phyloP scores from a whole-genome alignment of 345 rosid species.

The Eucalyptus rudis region DNA sequence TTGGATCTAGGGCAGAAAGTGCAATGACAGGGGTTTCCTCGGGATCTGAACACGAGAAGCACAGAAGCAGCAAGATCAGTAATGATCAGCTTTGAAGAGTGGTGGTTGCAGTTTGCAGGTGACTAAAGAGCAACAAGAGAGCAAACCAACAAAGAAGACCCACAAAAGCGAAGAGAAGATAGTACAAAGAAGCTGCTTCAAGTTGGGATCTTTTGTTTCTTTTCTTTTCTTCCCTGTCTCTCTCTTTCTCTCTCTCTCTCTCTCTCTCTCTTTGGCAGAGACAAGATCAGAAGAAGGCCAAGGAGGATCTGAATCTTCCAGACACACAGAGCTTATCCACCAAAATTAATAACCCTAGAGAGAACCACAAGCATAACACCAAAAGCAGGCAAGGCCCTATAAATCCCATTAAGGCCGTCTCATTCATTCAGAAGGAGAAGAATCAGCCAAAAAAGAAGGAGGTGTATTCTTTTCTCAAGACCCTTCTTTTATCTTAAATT shows the following conservation, averaged over 20 bases:
- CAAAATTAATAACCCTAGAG: background rate
- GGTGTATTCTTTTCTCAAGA: background rate
- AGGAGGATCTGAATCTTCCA: background rate
- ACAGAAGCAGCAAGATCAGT: background rate
- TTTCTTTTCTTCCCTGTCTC: background rate
- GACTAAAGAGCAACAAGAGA: background rate
- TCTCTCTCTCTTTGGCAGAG: background rate
- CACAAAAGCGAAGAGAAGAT: background rate
- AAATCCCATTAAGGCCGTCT: background rate
- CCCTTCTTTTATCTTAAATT: background rate
- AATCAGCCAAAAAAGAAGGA: background rate
- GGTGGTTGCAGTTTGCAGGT: background rate
- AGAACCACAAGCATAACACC: background rate
- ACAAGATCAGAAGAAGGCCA: background rate
- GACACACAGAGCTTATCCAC: background rate
- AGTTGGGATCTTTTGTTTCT: background rate
- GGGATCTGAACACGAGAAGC: conserved; percentile 20
- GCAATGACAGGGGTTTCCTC: conserved; percentile 21
- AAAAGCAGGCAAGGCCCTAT: background rate
- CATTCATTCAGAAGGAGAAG: background rate
- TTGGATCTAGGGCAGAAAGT: conserved; percentile 17
- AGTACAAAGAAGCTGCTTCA: background rate
- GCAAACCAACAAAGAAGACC: background rate
- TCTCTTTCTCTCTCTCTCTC: too few species aligned
- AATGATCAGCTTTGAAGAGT: background rate